Base-by-base conservation (phyloP, 257 asterid genomes). In the Ehretia macrophylla region DNA sequence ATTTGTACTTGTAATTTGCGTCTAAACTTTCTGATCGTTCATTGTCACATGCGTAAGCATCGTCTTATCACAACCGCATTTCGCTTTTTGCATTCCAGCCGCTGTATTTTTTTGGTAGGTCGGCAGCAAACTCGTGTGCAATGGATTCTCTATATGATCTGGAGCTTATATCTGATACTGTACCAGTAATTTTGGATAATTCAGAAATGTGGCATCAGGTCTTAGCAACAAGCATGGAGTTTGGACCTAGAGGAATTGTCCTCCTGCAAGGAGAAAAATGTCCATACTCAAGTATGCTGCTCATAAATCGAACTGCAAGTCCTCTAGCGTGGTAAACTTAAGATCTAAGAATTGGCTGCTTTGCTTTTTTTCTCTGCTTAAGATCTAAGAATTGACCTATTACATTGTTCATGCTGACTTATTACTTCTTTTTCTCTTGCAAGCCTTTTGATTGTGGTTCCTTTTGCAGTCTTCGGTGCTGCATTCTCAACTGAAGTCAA, bases 281-380 rank as follows among this genome's bases (percentile, higher is more conserved):
- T 61, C 12, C 52, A 27, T 89, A 80, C 66, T 74, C 92, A 35
- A 80, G 83, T 76, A 82, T 89, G 60, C 66, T 93, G 77, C 97
- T 93, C 66, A 80, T 93, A 59, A 89, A 93, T 66, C 94, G 95
- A 68, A 89, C 97, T 8, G 99, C 99, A 46, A 89, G 85, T 55
- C 94, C 96, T 62, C 84, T 93, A 37, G 71, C 99, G 21, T 93
- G 99, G 99, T 77, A 83, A 73, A 81, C 51, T 16, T 62, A 56
- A 27, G 22, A 40, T 23, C 54, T 59, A 63, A 56, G 56, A 51
- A 42, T 14, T 65, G 42, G 56, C n/a, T 58, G 20, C 8, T 32
- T 32, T 61, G 49, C 19, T 61, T 72, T 53, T 55, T 55, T 60
- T n/a, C n/a, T n/a, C n/a, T n/a, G n/a, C n/a, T n/a, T n/a, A n/a